Percentiles rank a stretch among this genome's conserved stretches.
Conservation (phyloP, 2,329 filamentous ascomycete species). For the Metarhizium rileyi region DNA sequence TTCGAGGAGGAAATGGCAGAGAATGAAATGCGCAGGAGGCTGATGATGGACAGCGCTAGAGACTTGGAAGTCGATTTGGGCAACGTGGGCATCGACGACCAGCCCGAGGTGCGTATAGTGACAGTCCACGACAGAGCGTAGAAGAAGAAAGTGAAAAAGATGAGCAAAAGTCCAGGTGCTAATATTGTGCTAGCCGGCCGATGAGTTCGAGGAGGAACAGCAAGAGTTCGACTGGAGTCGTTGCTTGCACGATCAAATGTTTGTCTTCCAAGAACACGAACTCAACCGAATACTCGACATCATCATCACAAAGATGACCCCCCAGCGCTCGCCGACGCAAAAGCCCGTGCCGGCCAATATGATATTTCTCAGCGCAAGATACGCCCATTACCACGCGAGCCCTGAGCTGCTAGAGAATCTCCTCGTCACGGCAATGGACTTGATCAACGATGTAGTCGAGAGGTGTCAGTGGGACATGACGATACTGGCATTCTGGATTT, state of each 20-base stretch:
- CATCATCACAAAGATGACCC: constrained; percentile 96
- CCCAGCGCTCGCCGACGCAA: constrained; percentile 88
- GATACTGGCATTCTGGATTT: constrained; percentile 97
- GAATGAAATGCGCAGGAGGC: constrained; percentile 84
- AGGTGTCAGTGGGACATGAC: constrained; percentile 98
- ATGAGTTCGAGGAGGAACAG: constrained; percentile 78
- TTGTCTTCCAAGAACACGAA: constrained; percentile 94
- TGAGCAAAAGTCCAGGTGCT: constrained; percentile 9
- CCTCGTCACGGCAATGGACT: constrained; percentile 80
- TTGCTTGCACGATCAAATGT: constrained; percentile 97
- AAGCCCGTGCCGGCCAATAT: constrained; percentile 97
- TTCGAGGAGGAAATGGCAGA: constrained; percentile 98
- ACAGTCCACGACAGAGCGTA: too few species aligned
- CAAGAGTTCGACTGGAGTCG: constrained; percentile 95
- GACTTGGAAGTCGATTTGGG: constrained; percentile 94
- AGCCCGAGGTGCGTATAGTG: constrained; percentile 61
- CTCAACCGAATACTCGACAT: constrained; percentile 87
- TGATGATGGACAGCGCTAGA: constrained; percentile 99
- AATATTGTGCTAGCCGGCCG: constrained; percentile 42
- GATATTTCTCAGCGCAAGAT: constrained; percentile 88
- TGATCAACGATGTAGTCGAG: constrained; percentile 96
- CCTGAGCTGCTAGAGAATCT: constrained; percentile 72
- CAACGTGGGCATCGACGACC: constrained; percentile 91
- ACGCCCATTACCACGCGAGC: constrained; percentile 93
- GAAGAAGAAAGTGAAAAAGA: too few species aligned